Conservation (phyloP, 371 early-diverging fungal species). For the Mucor irregularis region DNA sequence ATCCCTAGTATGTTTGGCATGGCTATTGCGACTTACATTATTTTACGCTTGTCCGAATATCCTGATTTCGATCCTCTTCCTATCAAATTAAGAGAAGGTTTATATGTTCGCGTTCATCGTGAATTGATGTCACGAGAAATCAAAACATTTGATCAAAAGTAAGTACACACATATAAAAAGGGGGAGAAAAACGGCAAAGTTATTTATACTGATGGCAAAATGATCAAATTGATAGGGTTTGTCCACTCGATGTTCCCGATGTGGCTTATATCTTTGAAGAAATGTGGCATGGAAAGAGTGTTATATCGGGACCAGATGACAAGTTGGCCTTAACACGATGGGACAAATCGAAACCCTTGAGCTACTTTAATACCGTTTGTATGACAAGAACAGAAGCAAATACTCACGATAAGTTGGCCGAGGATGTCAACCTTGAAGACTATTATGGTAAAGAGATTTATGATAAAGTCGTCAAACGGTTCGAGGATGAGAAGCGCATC, state of each 20-base stretch:
- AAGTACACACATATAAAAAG: too few species aligned
- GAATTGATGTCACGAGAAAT: slow-evolving; percentile 73
- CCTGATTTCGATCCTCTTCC: slow-evolving; percentile 76
- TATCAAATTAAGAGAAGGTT: slow-evolving; percentile 76
- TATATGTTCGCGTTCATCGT: slow-evolving; percentile 72
- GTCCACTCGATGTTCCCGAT: slow-evolving; percentile 70
- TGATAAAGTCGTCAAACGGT: slow-evolving; percentile 2
- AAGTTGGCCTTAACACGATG: slow-evolving; percentile 79
- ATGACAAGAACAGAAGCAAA: slow-evolving; percentile 80
- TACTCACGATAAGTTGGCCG: slow-evolving; percentile 52
- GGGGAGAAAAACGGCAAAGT: too few species aligned
- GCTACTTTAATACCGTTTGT: slow-evolving; percentile 77
- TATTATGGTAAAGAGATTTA: slow-evolving; percentile 38
- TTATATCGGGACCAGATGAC: slow-evolving; percentile 74
- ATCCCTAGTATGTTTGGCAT: slow-evolving; percentile 94
- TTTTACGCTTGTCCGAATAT: slow-evolving; percentile 77
- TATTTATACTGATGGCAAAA: too few species aligned
- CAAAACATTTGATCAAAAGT: slow-evolving; percentile 48
- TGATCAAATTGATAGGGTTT: slow-evolving; percentile 31
- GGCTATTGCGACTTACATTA: slow-evolving; percentile 84
- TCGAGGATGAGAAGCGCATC: slow-evolving; percentile 11
- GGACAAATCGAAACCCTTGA: slow-evolving; percentile 66
- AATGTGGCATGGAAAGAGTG: slow-evolving; percentile 84
- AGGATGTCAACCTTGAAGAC: slow-evolving; percentile 29
- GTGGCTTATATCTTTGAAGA: slow-evolving; percentile 87